Conservation (phyloP, 768 basidiomycete species). For the Lentinula lateritia region DNA sequence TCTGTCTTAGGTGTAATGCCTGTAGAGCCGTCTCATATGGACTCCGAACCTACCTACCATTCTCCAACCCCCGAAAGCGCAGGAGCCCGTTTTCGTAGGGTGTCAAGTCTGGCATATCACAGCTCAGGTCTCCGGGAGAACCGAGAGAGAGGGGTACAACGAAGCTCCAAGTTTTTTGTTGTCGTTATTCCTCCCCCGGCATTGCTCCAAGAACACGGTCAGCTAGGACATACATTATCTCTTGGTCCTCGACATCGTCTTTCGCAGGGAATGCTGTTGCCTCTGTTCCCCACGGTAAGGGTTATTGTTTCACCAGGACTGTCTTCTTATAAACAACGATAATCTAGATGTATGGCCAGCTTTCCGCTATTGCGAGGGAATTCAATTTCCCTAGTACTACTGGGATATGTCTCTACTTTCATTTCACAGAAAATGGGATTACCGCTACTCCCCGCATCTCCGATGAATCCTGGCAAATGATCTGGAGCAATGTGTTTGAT, state of each 20-base stretch:
- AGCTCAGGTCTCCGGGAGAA: conserved; percentile 38
- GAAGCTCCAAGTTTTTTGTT: conserved; percentile 49
- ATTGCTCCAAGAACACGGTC: conserved; percentile 53
- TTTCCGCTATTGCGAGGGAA: conserved; percentile 74
- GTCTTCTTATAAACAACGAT: conserved; percentile 3
- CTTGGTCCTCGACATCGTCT: conserved; percentile 56
- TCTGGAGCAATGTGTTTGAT: conserved; percentile 64
- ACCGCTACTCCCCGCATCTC: conserved; percentile 66
- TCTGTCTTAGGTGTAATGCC: conserved; percentile 8
- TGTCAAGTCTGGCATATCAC: conserved; percentile 53
- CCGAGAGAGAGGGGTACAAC: conserved; percentile 33
- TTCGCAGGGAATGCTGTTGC: conserved; percentile 68
- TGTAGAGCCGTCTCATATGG: conserved; percentile 8
- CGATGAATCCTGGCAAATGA: conserved; percentile 69
- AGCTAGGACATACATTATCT: conserved; percentile 51
- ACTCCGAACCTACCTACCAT: conserved; percentile 11
- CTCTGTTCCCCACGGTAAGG: conserved; percentile 64
- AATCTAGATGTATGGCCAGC: conserved; percentile 70
- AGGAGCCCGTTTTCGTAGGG: conserved; percentile 33
- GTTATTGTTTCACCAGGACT: neutral
- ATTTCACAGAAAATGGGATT: conserved; percentile 50
- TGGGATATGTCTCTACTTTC: conserved; percentile 78
- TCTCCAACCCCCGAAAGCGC: conserved; percentile 23
- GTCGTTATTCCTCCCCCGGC: conserved; percentile 62
- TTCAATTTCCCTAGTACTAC: conserved; percentile 74